Evolutionary conservation across 1,284 basidiomycete genomes (phyloP), one percentile per base, ranked within the genome.

Genomic region (Marasmius tenuissimus): DNA sequence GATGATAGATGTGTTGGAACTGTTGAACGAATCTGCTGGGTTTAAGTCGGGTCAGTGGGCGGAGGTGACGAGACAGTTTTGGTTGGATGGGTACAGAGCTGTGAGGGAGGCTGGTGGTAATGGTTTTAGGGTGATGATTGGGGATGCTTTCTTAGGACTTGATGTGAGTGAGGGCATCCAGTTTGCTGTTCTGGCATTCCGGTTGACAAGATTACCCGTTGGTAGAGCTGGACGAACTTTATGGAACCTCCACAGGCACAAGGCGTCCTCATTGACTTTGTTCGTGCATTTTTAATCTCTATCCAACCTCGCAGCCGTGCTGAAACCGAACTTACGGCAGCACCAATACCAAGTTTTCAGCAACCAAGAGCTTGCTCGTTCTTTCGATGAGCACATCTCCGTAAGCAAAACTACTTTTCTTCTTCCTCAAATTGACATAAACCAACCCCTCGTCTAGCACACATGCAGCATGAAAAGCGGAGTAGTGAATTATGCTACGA

Each of bases 311-410:
- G 57, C 39, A 39, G 56, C 50, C 49, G n/a, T n/a, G 16, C 10
- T 54, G 34, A 50, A 40, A 18, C 58, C 61, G 20, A 60, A 59
- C 37, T 35, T 38, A 47, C 11, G 56, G 14, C 63, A 88, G 81
- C 92, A 94, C 74, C 82, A 89, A 74, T 93, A 94, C 71, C 91
- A 93, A 71, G 85, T 93, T 58, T 93, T 94, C 75, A 87, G 84
- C 67, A 77, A 85, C 67, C 71, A 71, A 10, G 84, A 88, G 70
- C 77, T 91, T 10, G 70, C 76, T 34, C 81, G 85, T 45, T 77
- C 84, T 37, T 79, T 81, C 64, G 78, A 83, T 59, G 77, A 87
- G 33, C 88, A 89, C 66, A 77, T 89, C 58, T 71, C 71, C 45
- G 86, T 86, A 69, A 61, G 76, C 64, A 3, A 40, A 20, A 53